Base-by-base conservation (phyloP, 148 eudicot species). In the Rhododendron simsii region DNA sequence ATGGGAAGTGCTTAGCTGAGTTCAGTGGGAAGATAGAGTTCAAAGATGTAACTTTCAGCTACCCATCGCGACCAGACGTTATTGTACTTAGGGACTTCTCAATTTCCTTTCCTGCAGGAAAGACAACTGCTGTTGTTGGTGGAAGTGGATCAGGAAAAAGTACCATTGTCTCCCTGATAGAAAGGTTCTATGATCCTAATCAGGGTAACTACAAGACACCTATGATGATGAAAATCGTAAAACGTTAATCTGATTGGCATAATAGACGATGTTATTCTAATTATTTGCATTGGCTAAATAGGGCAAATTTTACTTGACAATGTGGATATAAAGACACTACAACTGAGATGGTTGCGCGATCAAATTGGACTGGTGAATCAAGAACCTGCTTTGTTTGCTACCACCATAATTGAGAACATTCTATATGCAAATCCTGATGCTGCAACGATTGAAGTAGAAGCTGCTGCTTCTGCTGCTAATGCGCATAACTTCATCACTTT, bases 121-220 rank as follows among this genome's bases (percentile, higher is more conserved):
- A 94, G 92, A 95, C 98, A 16, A 95, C 93, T 74, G 99, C 99
- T 0, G 98, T 98, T 37, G 98, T 98, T 81, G 99, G 99, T 84
- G 97, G 99, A 57, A 98, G 99, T 89, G 99, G 99, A 37, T 98
- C 99, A 1, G 98, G 99, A 51, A 98, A 98, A 90, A 98, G 99
- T 85, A 98, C 98, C 5, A 95, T 98, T 78, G 96, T 97, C 57
- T 95, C 99, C 73, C 89, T 98, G 86, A 95, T 98, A n/a, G 99
- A 95, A 90, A 92, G 99, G 91, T 98, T 98, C 86, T 98, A 98
- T 85, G 98, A 98, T 91, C 99, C 99, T 86, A 98, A 87, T 87
- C 93, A 91, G 57, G 99, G 99, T 96, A 91, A 85, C 47, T 81
- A 69, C 53, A 45, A 61, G 33, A 71, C 30, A 2, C 20, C 75